These are phyloP conservation scores for Avena eriantha DNA, from an alignment of 176 grass and related monocot species.

Conservation along the genomic window DNA sequence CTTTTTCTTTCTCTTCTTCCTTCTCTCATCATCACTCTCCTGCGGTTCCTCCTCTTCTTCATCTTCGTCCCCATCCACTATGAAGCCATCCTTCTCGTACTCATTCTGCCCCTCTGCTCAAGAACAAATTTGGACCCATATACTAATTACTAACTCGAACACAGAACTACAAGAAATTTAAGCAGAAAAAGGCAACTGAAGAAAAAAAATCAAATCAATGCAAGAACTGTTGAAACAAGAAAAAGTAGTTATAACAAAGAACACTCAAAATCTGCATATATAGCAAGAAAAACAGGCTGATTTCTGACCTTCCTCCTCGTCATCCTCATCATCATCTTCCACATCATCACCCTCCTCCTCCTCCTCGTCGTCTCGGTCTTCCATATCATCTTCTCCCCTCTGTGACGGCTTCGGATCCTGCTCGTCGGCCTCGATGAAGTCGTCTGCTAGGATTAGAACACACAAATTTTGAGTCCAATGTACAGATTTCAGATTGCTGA, in stretches of 20 bases:
- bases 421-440: slow-evolving; percentile 59
- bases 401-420: neutral
- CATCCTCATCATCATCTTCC: slow-evolving; percentile 56
- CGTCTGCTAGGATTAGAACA: slow-evolving; percentile 52
- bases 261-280: neutral
- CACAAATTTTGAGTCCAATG: neutral
- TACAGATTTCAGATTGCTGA: neutral
- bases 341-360: neutral
- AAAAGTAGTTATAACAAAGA: neutral
- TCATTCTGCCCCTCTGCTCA: slow-evolving; percentile 82
- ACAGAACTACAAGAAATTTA: neutral
- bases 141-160: neutral
- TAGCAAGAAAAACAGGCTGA: neutral
- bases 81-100: slow-evolving; percentile 96
- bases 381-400: neutral
- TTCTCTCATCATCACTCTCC: slow-evolving; percentile 74
- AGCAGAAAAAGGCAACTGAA: neutral
- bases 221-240: neutral
- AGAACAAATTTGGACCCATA: neutral
- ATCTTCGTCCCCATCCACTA: slow-evolving; percentile 91
- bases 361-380: neutral
- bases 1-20: slow-evolving; percentile 83
- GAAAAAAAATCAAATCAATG: neutral
- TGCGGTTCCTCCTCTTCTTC: slow-evolving; percentile 69
- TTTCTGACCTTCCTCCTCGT: slow-evolving; percentile 77